Conservation (phyloP, 805 yeast genomes). For the Kodamaea fukazawae region DNA sequence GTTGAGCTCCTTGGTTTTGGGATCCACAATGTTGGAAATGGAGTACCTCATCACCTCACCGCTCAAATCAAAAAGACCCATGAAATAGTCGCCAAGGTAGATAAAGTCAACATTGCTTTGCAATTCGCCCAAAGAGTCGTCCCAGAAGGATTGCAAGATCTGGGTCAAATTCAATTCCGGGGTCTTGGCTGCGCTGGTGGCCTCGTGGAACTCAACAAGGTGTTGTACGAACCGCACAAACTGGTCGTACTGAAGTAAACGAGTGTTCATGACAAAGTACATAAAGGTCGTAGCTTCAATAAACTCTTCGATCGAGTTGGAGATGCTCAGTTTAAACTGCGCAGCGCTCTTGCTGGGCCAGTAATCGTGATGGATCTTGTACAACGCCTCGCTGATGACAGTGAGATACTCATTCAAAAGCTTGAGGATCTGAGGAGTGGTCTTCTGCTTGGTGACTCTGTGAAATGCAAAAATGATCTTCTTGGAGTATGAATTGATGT, state of each 20-base stretch:
- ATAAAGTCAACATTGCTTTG: constrained; percentile 10
- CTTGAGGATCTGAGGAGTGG: constrained; percentile 3
- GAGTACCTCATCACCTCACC: constrained; percentile 43
- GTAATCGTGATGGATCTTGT: constrained; percentile 7
- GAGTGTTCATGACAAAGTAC: constrained; percentile 14
- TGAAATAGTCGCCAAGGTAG: constrained; percentile 29
- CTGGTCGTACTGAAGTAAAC: constrained; percentile 14
- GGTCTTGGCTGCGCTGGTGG: not conserved
- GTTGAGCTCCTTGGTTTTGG: constrained; percentile 12
- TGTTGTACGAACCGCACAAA: constrained; percentile 10
- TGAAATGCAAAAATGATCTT: constrained; percentile 29
- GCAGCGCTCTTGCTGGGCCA: constrained; percentile 13
- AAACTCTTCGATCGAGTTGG: constrained; percentile 27
- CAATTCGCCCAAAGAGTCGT: not conserved
- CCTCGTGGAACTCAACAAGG: constrained; percentile 3
- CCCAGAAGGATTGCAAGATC: not conserved
- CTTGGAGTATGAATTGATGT: constrained; percentile 38
- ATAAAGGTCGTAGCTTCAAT: constrained; percentile 26
- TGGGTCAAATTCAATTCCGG: not conserved
- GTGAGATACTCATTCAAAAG: constrained; percentile 15
- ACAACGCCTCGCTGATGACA: constrained; percentile 6
- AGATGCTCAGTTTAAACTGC: constrained; percentile 19
- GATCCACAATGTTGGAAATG: constrained; percentile 23
- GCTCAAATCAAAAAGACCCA: constrained; percentile 41
- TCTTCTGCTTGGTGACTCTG: constrained; percentile 12